Evolutionary conservation across 1,284 basidiomycete species (phyloP), one percentile per base, ranked within the genome.

Genomic region (Vanrija sp.): DNA sequence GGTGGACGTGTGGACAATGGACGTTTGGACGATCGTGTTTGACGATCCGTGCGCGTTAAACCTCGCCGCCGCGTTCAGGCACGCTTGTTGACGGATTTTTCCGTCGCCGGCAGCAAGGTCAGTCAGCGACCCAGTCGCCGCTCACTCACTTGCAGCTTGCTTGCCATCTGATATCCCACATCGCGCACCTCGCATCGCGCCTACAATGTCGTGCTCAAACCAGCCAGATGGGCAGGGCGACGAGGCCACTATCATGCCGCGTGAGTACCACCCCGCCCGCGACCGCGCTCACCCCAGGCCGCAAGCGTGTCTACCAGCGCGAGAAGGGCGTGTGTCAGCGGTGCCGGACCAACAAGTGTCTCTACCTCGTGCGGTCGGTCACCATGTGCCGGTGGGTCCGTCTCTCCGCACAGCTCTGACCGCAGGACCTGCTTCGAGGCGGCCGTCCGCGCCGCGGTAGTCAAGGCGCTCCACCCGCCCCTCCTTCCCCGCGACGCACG

Each of bases 351-450:
- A 49, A 58, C 3, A 67, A 65, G 53, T 66, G 62, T 43, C 54
- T 57, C 50, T 75, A 67, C 50, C 61, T 72, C 39, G 61, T 72
- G 26, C 60, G 74, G 2, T 66, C 62, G 21, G 54, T 66, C 15
- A 61, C 68, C 1, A 71, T 68, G 51, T 77, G 74, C 66, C 59
- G 64, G 68, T 70, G 46, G 26, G 72, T 62, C 18, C 29, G 2
- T 9, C 23, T 19, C 14, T 6, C 18, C 8, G 0, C 26, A 18
- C 9, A 29, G 29, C 2, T 14, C 51, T 47, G 16, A 53, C 51
- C 12, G 45, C 16, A 69, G 71, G 16, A 10, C 55, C n/a, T 73
- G 71, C 60, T 73, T 73, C 53, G 54, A 65, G 25, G 26, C 28
- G 4, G 57, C 53, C n/a, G 44, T 72, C 29, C 58, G 56, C 12